phyloP scores from a whole-genome alignment of 345 rosid genomes.

The Eucalyptus erythrocorys region DNA sequence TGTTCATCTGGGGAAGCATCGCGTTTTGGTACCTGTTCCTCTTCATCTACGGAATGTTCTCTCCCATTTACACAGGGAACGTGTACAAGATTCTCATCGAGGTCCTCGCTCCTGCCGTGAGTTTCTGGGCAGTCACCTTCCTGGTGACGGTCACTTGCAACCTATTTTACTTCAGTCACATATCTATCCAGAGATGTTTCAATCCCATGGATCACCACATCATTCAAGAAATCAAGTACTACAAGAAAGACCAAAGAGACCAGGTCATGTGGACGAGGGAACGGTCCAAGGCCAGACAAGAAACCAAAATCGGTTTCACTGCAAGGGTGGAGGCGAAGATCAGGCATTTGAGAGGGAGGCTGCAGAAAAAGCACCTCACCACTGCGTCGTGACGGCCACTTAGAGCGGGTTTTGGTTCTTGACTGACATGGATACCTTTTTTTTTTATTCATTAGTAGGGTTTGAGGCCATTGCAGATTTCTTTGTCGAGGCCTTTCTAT shows the following conservation, averaged over 20 bases:
- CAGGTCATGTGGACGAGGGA: slow-evolving; percentile 80
- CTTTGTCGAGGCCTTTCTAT: neutral
- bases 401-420: neutral
- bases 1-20: slow-evolving; percentile 90
- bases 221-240: slow-evolving; percentile 95
- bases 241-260: slow-evolving; percentile 68
- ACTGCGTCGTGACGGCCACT: neutral
- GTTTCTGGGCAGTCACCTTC: slow-evolving; percentile 72
- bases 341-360: slow-evolving; percentile 52
- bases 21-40: slow-evolving; percentile 79
- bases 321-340: slow-evolving; percentile 95
- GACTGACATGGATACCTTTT: neutral
- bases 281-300: slow-evolving; percentile 77
- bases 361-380: slow-evolving; percentile 54
- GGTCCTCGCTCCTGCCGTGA: slow-evolving; percentile 77
- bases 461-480: slow-evolving; percentile 1
- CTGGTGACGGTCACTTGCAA: slow-evolving; percentile 60
- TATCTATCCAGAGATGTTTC: slow-evolving; percentile 73
- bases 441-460: neutral
- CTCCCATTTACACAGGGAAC: slow-evolving; percentile 52
- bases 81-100: slow-evolving; percentile 64
- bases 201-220: slow-evolving; percentile 96
- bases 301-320: slow-evolving; percentile 91
- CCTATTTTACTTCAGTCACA: slow-evolving; percentile 61
- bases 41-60: slow-evolving; percentile 53